Base-by-base conservation (phyloP, 768 basidiomycete genomes). In the Trametes punicea region DNA sequence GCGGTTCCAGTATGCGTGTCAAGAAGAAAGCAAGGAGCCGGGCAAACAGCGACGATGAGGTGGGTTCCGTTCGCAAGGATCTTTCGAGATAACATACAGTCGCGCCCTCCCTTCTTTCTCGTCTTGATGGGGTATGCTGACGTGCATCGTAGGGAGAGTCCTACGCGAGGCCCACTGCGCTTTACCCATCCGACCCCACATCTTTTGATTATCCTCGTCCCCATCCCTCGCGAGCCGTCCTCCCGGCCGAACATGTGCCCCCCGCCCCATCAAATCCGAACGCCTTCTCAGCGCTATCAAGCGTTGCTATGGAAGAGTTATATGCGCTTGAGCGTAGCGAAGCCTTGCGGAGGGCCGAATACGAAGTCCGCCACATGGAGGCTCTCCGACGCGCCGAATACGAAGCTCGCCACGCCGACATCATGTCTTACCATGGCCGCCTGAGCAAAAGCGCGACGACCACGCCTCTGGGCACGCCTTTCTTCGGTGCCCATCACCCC, bases 281-380 rank as follows among this genome's bases (percentile, higher is more conserved):
- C 30, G 77, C 87, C 2, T 83, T 90, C 64, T 81, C 81, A n/a
- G 78, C 87, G 1, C 70, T 90, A 18, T 87, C 87, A 41, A 86
- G 75, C 27, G 75, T 88, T 18, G 93, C 94, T 2, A 87, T 95
- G 73, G 92, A 92, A 55, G 92, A 97, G 67, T 80, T 98, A 7
- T 87, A 90, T 64, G 85, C 87, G 62, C 84, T 98, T 27, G 95
- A 98, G 68, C 85, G 85, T 34, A 81, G 86, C 57, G 95, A 97
- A 69, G 87, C 91, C 3, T 70, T 85, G 29, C 79, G 93, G 18
- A 78, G 93, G 31, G 92, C 90, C n/a, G 88, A 93, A 67, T 96
- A 87, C 71, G 90, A 93, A 68, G 80, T 81, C 40, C 80, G 84
- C 47, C 78, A 81, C 53, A 71, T 73, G 34, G 79, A 80, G 57